Base-by-base conservation (phyloP, 768 basidiomycete genomes). In the Calocybe gangraenosa region DNA sequence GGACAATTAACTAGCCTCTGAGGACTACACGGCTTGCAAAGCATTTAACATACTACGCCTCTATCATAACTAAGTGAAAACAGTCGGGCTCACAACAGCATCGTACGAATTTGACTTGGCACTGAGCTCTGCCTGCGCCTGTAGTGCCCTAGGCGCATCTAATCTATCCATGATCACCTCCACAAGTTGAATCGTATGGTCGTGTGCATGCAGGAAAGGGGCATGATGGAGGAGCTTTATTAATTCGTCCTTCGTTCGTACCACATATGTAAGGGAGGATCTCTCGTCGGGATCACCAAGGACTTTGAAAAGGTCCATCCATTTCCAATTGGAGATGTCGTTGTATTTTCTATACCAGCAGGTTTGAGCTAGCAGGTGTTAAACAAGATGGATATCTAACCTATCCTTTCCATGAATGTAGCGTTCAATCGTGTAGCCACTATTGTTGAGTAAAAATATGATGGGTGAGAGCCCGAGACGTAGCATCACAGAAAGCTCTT, bases 391-490 rank as follows among this genome's bases (percentile, higher is more conserved):
- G 19, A 34, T 25, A 14, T n/a, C 33, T 22, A 32, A 71, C 81
- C 79, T 68, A 18, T 73, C 56, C 64, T 70, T 74, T 15, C 85
- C 85, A 49, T 92, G 87, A 35, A 87, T 70, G 51, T 72, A 76
- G 14, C 86, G 77, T 68, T 98, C 94, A 42, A 98, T 92, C 15
- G 87, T 87, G 65, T 95, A 95, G 0, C 89, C 86, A 14, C 68
- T 71, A 60, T 90, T 91, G 62, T 90, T 90, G 39, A 91, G 63
- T 15, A 91, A 69, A 63, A 93, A 93, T 23, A 93, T 73, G 62
- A 92, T 89, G 3, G 95, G 93, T 51, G 74, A 83, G 25, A 94
- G 61, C 7, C 74, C 78, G 44, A 76, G 64, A 33, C 74, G 75
- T 37, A 93, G 75, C 86, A 95, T 94, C 0, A 87, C 84, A 3